These are phyloP conservation scores for Papilionanthe hybrid DNA, from an alignment of 116 monocot species.

Conservation along the genomic window DNA sequence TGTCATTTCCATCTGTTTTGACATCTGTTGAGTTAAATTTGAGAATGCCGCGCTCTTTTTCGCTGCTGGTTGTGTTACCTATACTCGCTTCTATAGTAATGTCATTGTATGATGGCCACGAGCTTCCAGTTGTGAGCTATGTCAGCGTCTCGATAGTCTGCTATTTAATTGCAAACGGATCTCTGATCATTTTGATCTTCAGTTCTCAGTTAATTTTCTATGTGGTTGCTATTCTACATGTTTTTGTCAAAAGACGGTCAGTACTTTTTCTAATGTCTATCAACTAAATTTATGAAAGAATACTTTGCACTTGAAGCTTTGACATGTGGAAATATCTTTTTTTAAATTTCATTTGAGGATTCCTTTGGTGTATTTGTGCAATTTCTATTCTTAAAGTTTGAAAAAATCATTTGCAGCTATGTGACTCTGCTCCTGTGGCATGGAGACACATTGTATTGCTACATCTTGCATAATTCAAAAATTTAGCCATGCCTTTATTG, in stretches of 20 bases:
- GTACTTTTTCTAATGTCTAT: constrained; percentile 17
- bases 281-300: not conserved
- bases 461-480: not conserved
- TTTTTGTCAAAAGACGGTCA: constrained; percentile 73
- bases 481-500: not conserved
- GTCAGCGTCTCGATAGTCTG: constrained; percentile 50
- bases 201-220: constrained; percentile 59
- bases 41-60: constrained; percentile 53
- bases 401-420: not conserved
- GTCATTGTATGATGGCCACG: constrained; percentile 25
- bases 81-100: constrained; percentile 36
- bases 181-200: constrained; percentile 59
- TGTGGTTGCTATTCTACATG: constrained; percentile 46
- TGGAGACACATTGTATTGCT: not conserved
- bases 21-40: constrained; percentile 75
- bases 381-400: not conserved
- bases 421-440: not conserved
- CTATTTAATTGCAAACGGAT: constrained; percentile 83
- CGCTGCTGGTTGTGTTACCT: constrained; percentile 49
- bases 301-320: not conserved
- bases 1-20: constrained; percentile 70
- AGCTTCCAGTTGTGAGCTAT: constrained; percentile 47
- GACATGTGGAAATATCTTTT: not conserved
- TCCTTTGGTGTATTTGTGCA: not conserved
- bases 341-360: not conserved